These are phyloP conservation scores for Orbilia brochopaga DNA, from an alignment of 2,329 filamentous ascomycete genomes.

Conservation along the genomic window DNA sequence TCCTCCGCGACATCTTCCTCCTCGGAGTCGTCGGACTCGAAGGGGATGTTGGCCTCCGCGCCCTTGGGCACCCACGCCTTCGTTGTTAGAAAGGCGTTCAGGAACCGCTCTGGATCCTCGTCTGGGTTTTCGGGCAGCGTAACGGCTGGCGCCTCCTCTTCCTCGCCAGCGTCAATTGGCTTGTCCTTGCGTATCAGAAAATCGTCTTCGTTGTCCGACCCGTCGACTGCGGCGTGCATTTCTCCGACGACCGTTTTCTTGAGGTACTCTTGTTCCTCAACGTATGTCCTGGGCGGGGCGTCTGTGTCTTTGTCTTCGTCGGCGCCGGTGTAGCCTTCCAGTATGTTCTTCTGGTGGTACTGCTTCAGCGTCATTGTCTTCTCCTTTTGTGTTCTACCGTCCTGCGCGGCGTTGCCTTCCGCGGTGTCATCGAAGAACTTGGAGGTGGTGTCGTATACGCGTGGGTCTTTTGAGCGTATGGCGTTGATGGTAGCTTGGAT, in stretches of 20 bases:
- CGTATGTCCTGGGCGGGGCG: slow-evolving; percentile 73
- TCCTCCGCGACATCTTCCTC: slow-evolving; percentile 77
- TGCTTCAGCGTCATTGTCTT: slow-evolving; percentile 86
- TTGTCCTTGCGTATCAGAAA: slow-evolving; percentile 77
- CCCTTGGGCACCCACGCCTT: slow-evolving; percentile 81
- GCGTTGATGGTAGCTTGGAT: slow-evolving; percentile 86
- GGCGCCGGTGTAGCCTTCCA: slow-evolving; percentile 71
- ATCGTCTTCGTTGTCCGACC: slow-evolving; percentile 60
- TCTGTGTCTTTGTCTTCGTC: slow-evolving; percentile 66
- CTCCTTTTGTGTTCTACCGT: slow-evolving; percentile 65
- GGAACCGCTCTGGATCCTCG: slow-evolving; percentile 85
- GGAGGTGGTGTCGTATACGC: slow-evolving; percentile 79
- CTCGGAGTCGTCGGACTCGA: slow-evolving; percentile 85
- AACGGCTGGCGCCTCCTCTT: slow-evolving; percentile 55
- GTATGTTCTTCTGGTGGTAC: slow-evolving; percentile 89
- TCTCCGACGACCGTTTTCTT: slow-evolving; percentile 79
- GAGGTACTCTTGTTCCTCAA: slow-evolving; percentile 83
- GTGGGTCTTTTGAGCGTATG: slow-evolving; percentile 86
- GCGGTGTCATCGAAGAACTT: slow-evolving; percentile 78
- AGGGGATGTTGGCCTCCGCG: slow-evolving; percentile 59
- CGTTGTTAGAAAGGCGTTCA: slow-evolving; percentile 94
- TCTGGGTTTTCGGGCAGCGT: slow-evolving; percentile 66
- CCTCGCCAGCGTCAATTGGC: slow-evolving; percentile 56
- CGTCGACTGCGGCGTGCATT: slow-evolving; percentile 71
- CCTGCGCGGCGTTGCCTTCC: slow-evolving; percentile 53